phyloP scores from a whole-genome alignment of 768 basidiomycete genomes.

The Rhizopogon vesiculosus region DNA sequence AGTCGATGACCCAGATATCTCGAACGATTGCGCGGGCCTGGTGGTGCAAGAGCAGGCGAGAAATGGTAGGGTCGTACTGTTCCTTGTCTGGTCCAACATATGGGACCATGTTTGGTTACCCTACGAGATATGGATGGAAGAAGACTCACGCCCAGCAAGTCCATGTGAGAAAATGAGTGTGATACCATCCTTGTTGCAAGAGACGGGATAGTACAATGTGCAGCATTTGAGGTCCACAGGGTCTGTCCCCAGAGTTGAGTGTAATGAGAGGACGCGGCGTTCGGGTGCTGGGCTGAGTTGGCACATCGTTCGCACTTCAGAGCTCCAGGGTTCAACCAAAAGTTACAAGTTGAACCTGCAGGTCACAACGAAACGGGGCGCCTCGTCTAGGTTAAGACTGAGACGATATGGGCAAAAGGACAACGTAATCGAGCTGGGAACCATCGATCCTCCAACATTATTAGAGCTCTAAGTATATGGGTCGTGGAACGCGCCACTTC shows the following conservation, averaged over 20 bases:
- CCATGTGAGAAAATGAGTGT: conserved; percentile 25
- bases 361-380: too few species aligned
- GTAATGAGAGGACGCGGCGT: conserved; percentile 12
- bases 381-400: too few species aligned
- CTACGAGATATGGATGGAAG: neutral
- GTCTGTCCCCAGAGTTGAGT: conserved; percentile 12
- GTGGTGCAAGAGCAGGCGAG: conserved; percentile 11
- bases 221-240: conserved; percentile 13
- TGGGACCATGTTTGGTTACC: neutral
- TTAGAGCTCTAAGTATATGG: too few species aligned
- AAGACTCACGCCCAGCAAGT: conserved; percentile 19
- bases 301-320: neutral
- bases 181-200: conserved; percentile 8
- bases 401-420: too few species aligned
- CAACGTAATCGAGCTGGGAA: too few species aligned
- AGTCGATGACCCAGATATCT: conserved; percentile 31
- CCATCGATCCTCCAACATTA: too few species aligned
- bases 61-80: conserved; percentile 19
- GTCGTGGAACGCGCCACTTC: too few species aligned
- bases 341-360: too few species aligned
- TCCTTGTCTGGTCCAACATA: conserved; percentile 19
- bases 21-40: conserved; percentile 11
- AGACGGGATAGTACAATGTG: conserved; percentile 23
- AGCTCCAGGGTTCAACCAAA: neutral
- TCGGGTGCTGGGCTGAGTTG: conserved; percentile 6